Evolutionary conservation across 495 filamentous ascomycete species (phyloP), one percentile per base, ranked within the genome.

Genomic region (Niebla homalea): DNA sequence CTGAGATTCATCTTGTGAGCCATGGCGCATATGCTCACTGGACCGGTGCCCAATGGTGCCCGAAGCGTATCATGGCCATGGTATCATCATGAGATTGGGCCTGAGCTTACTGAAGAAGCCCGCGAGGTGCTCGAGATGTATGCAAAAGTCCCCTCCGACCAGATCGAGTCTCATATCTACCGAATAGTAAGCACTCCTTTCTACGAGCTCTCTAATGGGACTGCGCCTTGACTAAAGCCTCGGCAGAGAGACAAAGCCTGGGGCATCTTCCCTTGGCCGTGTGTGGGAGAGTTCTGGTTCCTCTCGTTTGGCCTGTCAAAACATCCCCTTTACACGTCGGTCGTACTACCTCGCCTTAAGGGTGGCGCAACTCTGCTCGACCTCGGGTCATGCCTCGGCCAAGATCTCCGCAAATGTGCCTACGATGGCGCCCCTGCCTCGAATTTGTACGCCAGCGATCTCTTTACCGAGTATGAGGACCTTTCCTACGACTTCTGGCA

Each of bases 211-310:
- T 7, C 1, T 10, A 40, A 22, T 44, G 11, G 26, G 37, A 37
- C 21, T 51, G 23, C 29, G n/a, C 14, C 40, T 36, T 19, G 29
- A 32, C 22, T 20, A 22, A 29, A 5, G 10, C 25, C 3, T 5
- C 36, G 6, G 11, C 21, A 60, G 58, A 43, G 52, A 23, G 55
- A 60, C 37, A 57, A 60, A 57, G 58, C 58, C 29, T 60, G 58
- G 58, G 58, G 55, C 21, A 51, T 60, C 42, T 60, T 60, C 22
- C 58, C 58, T 21, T 57, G 58, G 58, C 66, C 68, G 4, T 75
- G 70, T 46, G 58, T 73, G 35, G 69, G 71, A 8, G 57, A 52
- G 63, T 71, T 54, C 49, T 70, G 40, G 60, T 74, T 61, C 55
- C 67, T 56, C 38, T 60, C 47, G 37, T 70, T 47, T 38, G 62